Percentiles rank a stretch among this genome's conserved stretches.
These are phyloP conservation scores for Exophiala lecanii-corni DNA, from an alignment of 2,329 filamentous ascomycete species.

Conservation along the genomic window DNA sequence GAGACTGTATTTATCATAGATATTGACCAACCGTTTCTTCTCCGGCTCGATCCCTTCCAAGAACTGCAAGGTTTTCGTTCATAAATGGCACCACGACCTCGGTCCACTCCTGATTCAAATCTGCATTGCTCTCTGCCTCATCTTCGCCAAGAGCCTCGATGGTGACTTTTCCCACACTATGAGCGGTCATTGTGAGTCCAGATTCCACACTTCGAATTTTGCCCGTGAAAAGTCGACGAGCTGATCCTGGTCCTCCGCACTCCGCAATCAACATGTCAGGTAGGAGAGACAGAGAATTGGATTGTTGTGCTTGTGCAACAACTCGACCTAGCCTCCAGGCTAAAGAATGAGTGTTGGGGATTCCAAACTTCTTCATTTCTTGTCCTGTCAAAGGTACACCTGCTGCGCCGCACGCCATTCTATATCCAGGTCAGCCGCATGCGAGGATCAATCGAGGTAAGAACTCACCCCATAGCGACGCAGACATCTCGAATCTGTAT, in stretches of 20 bases:
- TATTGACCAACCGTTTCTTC: constrained; percentile 29
- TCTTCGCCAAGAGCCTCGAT: constrained; percentile 43
- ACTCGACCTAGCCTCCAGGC: constrained; percentile 55
- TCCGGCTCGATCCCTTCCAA: constrained; percentile 3
- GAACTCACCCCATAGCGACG: constrained; percentile 11
- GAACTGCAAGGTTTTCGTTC: constrained; percentile 56
- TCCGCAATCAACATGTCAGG: constrained; percentile 55
- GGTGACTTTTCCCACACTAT: constrained; percentile 53
- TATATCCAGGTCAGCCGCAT: constrained; percentile 39
- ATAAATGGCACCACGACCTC: constrained; percentile 64
- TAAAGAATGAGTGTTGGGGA: constrained; percentile 40
- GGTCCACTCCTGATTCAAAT: constrained; percentile 36
- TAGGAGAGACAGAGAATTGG: constrained; percentile 44
- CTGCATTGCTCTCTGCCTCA: constrained; percentile 22
- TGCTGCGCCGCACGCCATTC: constrained; percentile 36
- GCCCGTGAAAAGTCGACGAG: constrained; percentile 54
- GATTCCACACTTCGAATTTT: constrained; percentile 54
- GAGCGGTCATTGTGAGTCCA: constrained; percentile 53
- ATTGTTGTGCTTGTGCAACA: constrained; percentile 40
- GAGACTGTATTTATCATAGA: too few relatives aligned
- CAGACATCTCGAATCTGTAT: constrained; percentile 10
- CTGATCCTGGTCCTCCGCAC: constrained; percentile 26
- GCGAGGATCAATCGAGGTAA: constrained; percentile 41
- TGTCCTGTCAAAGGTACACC: constrained; percentile 37
- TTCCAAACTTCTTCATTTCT: constrained; percentile 33